Conservation (phyloP, 176 grass and related monocot species). For the Zizania latifolia region DNA sequence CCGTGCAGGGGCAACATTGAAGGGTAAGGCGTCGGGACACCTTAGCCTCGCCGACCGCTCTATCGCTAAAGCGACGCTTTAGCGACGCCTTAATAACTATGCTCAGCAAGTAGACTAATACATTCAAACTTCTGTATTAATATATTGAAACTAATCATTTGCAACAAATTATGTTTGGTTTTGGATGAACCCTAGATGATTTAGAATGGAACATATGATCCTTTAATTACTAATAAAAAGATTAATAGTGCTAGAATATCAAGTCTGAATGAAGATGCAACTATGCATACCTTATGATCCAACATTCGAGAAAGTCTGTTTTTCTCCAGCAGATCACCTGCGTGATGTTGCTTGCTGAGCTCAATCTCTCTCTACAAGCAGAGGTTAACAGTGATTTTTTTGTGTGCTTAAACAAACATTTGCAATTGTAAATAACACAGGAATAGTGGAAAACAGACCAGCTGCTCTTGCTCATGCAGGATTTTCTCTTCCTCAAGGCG, state of each 20-base stretch:
- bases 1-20: neutral
- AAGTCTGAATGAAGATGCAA: neutral
- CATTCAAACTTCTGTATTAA: neutral
- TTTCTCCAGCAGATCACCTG: conserved; percentile 82
- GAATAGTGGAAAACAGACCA: conserved; percentile 37
- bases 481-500: conserved; percentile 68
- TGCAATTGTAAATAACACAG: conserved; percentile 1
- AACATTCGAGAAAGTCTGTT: conserved; percentile 80
- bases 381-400: neutral
- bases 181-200: neutral
- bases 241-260: neutral
- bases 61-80: no score
- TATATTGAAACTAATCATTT: neutral
- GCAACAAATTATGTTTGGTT: neutral
- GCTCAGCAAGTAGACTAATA: neutral
- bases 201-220: neutral
- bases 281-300: conserved; percentile 56
- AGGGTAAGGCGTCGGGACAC: no score
- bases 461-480: conserved; percentile 78
- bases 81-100: no score
- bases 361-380: conserved; percentile 77
- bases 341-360: conserved; percentile 79
- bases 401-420: neutral
- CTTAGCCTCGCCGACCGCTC: no score
- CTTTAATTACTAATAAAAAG: neutral